Base-by-base conservation (phyloP, 768 basidiomycete species). In the Amanita thiersii region DNA sequence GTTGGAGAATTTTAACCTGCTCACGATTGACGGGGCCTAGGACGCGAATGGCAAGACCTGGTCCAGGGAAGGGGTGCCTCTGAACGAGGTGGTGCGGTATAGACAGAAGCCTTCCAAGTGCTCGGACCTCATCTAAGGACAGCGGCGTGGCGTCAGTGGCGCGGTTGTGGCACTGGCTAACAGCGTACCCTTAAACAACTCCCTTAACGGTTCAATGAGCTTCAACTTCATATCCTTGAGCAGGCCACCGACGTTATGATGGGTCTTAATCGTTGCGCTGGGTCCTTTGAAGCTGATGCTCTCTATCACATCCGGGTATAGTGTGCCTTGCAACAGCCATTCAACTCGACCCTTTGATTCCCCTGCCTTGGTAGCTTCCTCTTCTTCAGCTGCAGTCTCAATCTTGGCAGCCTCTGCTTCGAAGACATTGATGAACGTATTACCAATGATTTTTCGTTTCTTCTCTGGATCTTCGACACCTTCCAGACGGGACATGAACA, bases 211-310 rank as follows among this genome's bases (percentile, higher is more conserved):
- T 65, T 99, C 96, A 50, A 99, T 98, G 37, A 99, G 73, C 68
- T 98, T 98, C 53, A 99, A 75, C 62, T 91, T 96, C 96, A 98
- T 99, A 63, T 98, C 85, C 57, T 86, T 87, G 47, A 97, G 72
- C 39, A 99, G 68, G 2, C 94, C 94, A 20, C 96, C 96, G 50
- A 98, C 96, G 51, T 99, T 99, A 61, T 98, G 96, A 60, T 99
- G 96, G 2, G 96, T 98, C 73, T 99, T 99, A 72, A 99, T 99
- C 7, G 94, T 98, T 28, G 96, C 96, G 50, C 86, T 90, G 0
- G 96, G 96, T 2, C 96, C 96, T 65, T 97, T 98, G 77, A 99
- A 99, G 64, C 86, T 90, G 66, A 99, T 96, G 57, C 86, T 90
- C 69, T 99, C 96, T 57, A 98, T 99, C 45, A 99, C 96, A 56